Percentiles rank a stretch among this genome's conserved stretches.
phyloP scores from a whole-genome alignment of 345 rosid species.

The Gossypium ekmanianum region DNA sequence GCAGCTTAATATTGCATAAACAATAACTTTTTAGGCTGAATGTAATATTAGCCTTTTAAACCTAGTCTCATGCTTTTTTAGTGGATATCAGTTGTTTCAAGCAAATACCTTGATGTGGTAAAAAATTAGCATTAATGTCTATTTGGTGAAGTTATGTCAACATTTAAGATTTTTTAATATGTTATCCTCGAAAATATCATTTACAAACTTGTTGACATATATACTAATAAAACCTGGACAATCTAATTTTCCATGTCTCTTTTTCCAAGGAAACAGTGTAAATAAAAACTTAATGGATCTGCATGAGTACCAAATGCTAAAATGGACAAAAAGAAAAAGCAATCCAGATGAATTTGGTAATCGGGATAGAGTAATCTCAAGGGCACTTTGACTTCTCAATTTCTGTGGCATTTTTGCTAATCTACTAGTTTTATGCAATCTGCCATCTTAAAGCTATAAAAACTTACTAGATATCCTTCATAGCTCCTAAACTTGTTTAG shows the following conservation, averaged over 20 bases:
- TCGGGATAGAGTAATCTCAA: neutral
- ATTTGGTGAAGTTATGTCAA: neutral
- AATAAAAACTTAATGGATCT: neutral
- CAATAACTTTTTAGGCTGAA: neutral
- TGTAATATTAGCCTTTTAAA: slow-evolving; percentile 7
- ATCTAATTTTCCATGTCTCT: neutral
- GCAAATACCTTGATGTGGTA: slow-evolving; percentile 1
- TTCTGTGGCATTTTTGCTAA: neutral
- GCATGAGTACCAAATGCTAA: neutral
- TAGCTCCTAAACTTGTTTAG: neutral
- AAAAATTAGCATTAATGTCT: neutral
- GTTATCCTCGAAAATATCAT: neutral
- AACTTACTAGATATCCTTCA: neutral
- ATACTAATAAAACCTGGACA: neutral
- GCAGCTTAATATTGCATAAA: neutral
- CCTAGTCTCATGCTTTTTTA: neutral
- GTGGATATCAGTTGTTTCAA: neutral
- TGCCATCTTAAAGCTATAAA: neutral
- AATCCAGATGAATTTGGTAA: neutral
- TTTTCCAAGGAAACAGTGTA: neutral
- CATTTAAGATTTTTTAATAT: slow-evolving; percentile 1
- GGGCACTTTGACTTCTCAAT: neutral
- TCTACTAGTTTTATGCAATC: neutral
- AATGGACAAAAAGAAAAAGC: neutral
- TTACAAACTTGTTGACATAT: neutral